Evolutionary conservation across 306 rosid species (phyloP).

Genomic region (Vicia sativa): DNA sequence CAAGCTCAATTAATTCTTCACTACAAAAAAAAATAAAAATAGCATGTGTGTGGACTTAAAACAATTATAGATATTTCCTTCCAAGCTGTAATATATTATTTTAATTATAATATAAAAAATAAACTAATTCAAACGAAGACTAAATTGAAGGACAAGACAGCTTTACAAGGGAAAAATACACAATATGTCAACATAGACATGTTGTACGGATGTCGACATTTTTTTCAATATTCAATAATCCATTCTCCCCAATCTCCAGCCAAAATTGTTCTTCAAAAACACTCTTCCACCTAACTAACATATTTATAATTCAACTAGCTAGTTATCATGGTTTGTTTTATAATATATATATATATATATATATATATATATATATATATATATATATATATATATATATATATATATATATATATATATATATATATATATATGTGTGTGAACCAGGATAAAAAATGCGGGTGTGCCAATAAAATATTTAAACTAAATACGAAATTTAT

Average conservation of each 20-base stretch:
- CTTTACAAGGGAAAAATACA: conserved; percentile 6
- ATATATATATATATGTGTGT: too few species aligned
- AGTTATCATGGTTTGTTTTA: too few species aligned
- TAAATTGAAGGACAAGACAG: conserved; percentile 21
- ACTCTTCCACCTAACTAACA: neutral
- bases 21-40: too few species aligned
- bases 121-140: conserved; percentile 10
- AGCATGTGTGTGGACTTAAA: neutral
- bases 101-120: neutral
- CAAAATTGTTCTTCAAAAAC: neutral
- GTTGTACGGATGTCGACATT: conserved; percentile 11
- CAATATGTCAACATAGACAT: neutral
- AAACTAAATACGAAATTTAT: too few species aligned
- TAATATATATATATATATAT: too few species aligned
- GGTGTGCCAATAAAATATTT: too few species aligned
- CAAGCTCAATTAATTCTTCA: too few species aligned
- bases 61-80: neutral
- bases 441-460: too few species aligned
- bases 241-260: neutral
- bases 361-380: too few species aligned
- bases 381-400: too few species aligned
- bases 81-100: neutral
- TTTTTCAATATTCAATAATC: conserved; percentile 12
- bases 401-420: too few species aligned
- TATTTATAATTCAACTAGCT: neutral